Base-by-base conservation (phyloP, 108 stramenopile species). In the Cylindrotheca closterium region DNA sequence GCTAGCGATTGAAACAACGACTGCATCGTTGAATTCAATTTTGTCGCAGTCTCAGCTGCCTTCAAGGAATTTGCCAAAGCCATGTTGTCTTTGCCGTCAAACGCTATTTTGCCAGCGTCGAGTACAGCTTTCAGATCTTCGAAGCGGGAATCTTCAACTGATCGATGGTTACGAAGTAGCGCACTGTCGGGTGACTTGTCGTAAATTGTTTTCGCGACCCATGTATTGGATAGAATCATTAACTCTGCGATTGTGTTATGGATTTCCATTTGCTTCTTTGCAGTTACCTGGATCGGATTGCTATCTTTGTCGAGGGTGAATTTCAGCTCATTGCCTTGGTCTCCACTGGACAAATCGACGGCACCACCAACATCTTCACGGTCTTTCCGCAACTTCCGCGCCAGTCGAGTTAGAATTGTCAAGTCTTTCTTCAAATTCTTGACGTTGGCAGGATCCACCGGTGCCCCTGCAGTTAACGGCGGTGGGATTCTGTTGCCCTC, bases 191-290 rank as follows among this genome's bases (percentile, higher is more conserved):
- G 87, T 58, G 84, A 56, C 54, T 51, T 25, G 23, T 60, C 55
- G 58, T 47, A 72, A 50, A 89, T 77, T 30, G 75, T 68, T 48
- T 62, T 60, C 34, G 89, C 75, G 28, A 85, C 91, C 22, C 60
- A 76, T n/a, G 53, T 68, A 46, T 95, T 95, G 23, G 91, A 89
- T 8, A 89, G 62, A 49, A 95, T 91, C 92, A 93, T 93, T 22
- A 93, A 52, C 60, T 93, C 92, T 22, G 91, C 91, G 33, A 95
- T 80, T 26, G 88, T 87, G 58, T 85, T 83, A 60, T 95, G 90
- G 60, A 91, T 88, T 59, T 90, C 92, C 32, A 74, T 58, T 51
- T 91, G 83, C 34, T 79, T 73, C 66, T 93, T 90, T 4, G 79
- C 68, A 1, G 51, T 55, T 4, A 91, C 87, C 49, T 69, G 60